Evolutionary conservation across 345 rosid species (phyloP), one percentile per base, ranked within the genome.

Genomic region (Aurinia saxatilis): DNA sequence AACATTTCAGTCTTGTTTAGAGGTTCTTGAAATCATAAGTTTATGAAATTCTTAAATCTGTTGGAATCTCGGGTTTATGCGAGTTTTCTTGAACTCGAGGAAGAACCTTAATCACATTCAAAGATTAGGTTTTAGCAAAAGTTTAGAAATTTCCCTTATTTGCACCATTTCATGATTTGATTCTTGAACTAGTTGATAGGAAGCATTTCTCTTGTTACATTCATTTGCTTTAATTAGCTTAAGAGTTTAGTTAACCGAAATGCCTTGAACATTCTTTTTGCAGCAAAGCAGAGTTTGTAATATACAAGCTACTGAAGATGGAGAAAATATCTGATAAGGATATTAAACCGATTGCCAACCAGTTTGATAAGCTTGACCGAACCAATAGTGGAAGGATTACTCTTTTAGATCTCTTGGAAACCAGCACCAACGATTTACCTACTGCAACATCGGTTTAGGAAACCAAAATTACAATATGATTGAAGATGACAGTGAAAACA

Each of bases 261-360:
- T 44, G 44, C 37, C 11, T 1, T 47, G 5, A 60, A 60, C 57
- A 27, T 27, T 41, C 2, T 18, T 14, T 52, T 33, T 62, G 71
- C 78, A 84, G 95, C 63, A 83, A 81, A 75, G 77, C 88, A 9
- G 96, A 88, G 69, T 91, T 70, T 62, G 86, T 80, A 10, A 76
- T 91, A 75, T 87, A 85, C 87, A 84, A 84, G 81, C 83, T 87
- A 41, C 85, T 78, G 77, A 86, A 82, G 75, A 84, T 87, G 91
- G 84, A 74, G 17, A 82, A 80, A 75, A 73, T 87, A 50, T 66
- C 89, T 2, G 84, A 84, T 39, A 84, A 79, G 37, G 97, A 90
- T 70, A 65, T 85, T 41, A 23, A 64, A 47, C 84, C 67, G 74
- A 82, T 90, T 11, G 73, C 77, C 42, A 25, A 64, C 44, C 82